Evolutionary conservation across 2,329 filamentous ascomycete genomes (phyloP), one percentile per base, ranked within the genome.

Genomic region (Magnaporthiopsis incrustans): DNA sequence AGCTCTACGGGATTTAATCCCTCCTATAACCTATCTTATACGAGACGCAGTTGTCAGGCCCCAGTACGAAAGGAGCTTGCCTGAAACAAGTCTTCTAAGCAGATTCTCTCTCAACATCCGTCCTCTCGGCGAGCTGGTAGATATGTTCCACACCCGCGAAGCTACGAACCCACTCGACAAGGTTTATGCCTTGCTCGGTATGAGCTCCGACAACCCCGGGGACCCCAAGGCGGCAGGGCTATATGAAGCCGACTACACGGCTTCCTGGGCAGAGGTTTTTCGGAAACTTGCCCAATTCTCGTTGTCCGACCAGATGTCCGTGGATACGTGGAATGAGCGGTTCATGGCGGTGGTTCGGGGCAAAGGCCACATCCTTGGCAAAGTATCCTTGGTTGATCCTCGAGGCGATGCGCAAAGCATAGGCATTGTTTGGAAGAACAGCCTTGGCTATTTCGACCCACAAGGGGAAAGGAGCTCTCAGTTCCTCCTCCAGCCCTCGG

Each of bases 161-260:
- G 59, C 59, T 38, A 11, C 32, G 22, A 38, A 61, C 59, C n/a
- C 26, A 14, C 59, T 14, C n/a, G 59, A 53, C 22, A 61, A 53
- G 35, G 44, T 61, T 5, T 61, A 61, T 14, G 59, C 59, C 18
- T 27, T 61, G 14, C 35, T 61, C n/a, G 59, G 59, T 12, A 61
- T 61, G 35, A 27, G 30, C 30, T 30, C 30, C 30, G 30, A 30
- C 30, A 6, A 22, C 8, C 35, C 35, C 10, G n/a, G 50, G 18
- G 15, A 50, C 38, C 38, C 38, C 3, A 50, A 22, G 6, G 4
- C 38, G 15, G 38, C 15, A 22, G 38, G 38, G 15, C 8, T 50
- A 50, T 50, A 33, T 11, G 8, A 33, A 7, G 15, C 15, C 15
- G 38, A 50, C 15, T 22, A 50, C 11, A 22, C 38, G 38, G 22